phyloP scores from a whole-genome alignment of 192 early-diverging fungal species.

The Haplosporangium gracile region DNA sequence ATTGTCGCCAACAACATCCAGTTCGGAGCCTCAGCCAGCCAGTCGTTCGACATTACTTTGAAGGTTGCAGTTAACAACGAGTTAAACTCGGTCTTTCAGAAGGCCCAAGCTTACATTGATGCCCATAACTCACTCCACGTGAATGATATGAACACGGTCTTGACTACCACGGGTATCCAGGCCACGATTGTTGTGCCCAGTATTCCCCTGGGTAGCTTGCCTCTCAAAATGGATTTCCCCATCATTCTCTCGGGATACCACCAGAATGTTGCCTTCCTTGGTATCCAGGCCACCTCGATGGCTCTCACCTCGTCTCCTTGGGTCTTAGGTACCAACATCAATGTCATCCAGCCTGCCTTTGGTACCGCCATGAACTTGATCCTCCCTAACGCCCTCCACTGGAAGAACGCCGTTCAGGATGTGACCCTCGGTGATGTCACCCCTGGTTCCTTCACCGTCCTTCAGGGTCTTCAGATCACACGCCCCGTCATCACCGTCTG shows the following conservation, averaged over 20 bases:
- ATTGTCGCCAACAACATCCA: constrained; percentile 20
- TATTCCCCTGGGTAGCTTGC: constrained; percentile 16
- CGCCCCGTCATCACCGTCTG: constrained; percentile 16
- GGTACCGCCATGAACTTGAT: constrained; percentile 8
- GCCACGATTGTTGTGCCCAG: constrained; percentile 9
- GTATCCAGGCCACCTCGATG: constrained; percentile 27
- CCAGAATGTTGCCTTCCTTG: constrained; percentile 15
- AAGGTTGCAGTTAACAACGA: constrained; percentile 4
- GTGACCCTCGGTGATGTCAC: constrained; percentile 31
- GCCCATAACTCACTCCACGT: constrained; percentile 25
- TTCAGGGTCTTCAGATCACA: constrained; percentile 11
- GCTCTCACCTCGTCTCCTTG: constrained; percentile 11
- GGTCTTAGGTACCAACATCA: constrained; percentile 16
- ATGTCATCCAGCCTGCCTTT: constrained; percentile 7
- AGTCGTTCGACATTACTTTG: constrained; percentile 28
- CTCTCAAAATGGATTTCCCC: constrained; percentile 29
- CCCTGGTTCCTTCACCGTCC: constrained; percentile 25
- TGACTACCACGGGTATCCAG: constrained; percentile 29
- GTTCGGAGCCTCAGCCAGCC: constrained; percentile 24
- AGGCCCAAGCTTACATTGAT: constrained; percentile 30
- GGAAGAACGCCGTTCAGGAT: constrained; percentile 37
- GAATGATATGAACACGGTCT: constrained; percentile 28
- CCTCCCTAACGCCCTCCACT: constrained; percentile 15
- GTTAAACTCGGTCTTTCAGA: constrained; percentile 29
- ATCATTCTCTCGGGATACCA: constrained; percentile 23